Base-by-base conservation (phyloP, 441 rosid species). In the Isatis lusitanica region DNA sequence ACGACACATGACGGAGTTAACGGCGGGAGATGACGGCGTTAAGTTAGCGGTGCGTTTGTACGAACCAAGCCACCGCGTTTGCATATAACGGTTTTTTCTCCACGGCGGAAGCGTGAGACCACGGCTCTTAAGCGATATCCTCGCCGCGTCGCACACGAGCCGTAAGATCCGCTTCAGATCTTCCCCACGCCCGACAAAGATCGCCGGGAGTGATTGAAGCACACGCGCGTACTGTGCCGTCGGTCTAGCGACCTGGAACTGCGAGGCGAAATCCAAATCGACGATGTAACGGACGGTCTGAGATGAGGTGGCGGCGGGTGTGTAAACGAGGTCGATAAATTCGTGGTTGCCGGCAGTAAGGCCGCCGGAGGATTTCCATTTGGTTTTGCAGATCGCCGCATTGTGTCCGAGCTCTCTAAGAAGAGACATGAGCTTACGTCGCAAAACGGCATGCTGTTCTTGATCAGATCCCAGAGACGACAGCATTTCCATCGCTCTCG, bases 381-480 rank as follows among this genome's bases (percentile, higher is more conserved):
- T 85, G 1, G 97, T 90, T 82, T 88, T 90, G 72, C 97, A 92
- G 73, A 89, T 83, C 48, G 91, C 97, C 3, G 97, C 97, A 88
- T 85, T 89, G 83, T 86, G 84, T 9, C 97, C 96, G 3, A 77
- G 63, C 17, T 88, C 88, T 56, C 87, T 80, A 21, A 94, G 83
- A 36, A 71, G 59, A 43, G 80, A 72, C 94, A 87, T 87, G 61
- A 91, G 86, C 58, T 85, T 81, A n/a, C 96, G 90, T 61, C 85
- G 48, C 11, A 52, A 60, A 66, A 51, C 73, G 36, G 66, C 50
- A 73, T 33, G 81, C 1, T 68, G 78, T 73, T 78, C 81, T 35
- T 40, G 56, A 8, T 67, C 6, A 39, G 80, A 75, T 17, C 55
- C 35, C 50, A 72, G 69, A 55, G 80, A 35, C 2, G 89, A 79